phyloP scores from a whole-genome alignment of 2,329 filamentous ascomycete species.

The Colletotrichum sublineola region DNA sequence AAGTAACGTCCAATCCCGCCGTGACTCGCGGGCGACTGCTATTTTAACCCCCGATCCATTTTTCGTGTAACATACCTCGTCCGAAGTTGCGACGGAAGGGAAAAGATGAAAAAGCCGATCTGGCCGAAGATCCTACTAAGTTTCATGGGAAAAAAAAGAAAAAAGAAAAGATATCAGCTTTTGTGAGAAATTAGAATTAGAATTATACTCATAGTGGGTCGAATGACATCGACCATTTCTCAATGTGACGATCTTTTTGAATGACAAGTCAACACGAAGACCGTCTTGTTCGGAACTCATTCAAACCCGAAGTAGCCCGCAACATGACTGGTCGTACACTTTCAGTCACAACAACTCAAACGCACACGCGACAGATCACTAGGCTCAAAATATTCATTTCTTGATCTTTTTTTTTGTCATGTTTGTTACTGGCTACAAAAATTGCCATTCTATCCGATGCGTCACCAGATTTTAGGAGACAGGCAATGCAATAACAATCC shows the following conservation, averaged over 20 bases:
- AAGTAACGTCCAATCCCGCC: background rate
- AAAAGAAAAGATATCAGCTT: background rate
- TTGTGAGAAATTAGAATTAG: background rate
- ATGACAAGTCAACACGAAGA: background rate
- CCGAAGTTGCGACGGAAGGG: background rate
- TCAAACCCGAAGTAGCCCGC: background rate
- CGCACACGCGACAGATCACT: background rate
- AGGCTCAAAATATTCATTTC: background rate
- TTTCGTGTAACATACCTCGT: background rate
- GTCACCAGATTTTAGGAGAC: background rate
- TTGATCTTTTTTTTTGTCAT: background rate
- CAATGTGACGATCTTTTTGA: background rate
- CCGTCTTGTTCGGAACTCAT: background rate
- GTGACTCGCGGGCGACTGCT: conserved; percentile 19
- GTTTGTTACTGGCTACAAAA: background rate
- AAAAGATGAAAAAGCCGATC: background rate
- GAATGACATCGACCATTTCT: background rate
- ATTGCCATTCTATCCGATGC: background rate
- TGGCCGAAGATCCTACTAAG: background rate
- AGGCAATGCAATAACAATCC: background rate
- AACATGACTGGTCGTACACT: background rate
- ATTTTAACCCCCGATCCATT: background rate
- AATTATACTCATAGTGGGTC: background rate
- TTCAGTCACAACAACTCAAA: background rate
- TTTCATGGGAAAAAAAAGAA: background rate